Evolutionary conservation across 2,329 filamentous ascomycete genomes (phyloP), one percentile per base, ranked within the genome.

Genomic region (Coniochaeta ligniaria): DNA sequence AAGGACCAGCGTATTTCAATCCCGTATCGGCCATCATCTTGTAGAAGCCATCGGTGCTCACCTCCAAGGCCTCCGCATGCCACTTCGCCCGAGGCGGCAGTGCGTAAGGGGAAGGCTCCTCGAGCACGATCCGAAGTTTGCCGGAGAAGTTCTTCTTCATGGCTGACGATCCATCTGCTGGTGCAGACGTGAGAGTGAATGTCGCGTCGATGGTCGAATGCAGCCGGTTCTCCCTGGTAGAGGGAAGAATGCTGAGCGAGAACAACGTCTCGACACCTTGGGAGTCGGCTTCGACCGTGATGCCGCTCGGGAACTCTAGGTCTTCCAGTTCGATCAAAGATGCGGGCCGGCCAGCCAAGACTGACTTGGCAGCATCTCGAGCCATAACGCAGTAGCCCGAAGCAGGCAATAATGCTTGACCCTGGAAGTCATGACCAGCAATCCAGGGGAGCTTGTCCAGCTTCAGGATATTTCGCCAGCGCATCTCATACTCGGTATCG

Each of bases 301-400:
- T 72, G 6, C 73, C 73, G 43, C 64, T 69, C 6, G 69, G 59
- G 33, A 75, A 75, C 33, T 66, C 65, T 1, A 75, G 61, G 16
- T 74, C 65, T 5, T 67, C 64, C 1, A 75, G 62, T 63, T 75
- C 73, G 6, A 75, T 59, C 0, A 72, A 20, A 0, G 68, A 66
- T 0, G 70, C 71, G 0, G 55, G 16, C 0, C 68, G 68, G 1
- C 66, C 68, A 0, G 62, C 64, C 6, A 73, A 45, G 1, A 72
- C 63, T 1, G 62, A 65, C 3, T 65, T 69, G 1, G 75, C 74
- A 3, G 78, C 78, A 55, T 81, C 79, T 8, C 79, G 63, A 1
- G 76, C 77, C 75, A 81, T 80, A 54, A 76, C 62, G 38, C 76
- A 74, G 64, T 80, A 82, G 0, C 74, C 79, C 1, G 79, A 79